phyloP scores from a whole-genome alignment of 2,329 filamentous ascomycete genomes.

The Coleophoma cylindrospora region DNA sequence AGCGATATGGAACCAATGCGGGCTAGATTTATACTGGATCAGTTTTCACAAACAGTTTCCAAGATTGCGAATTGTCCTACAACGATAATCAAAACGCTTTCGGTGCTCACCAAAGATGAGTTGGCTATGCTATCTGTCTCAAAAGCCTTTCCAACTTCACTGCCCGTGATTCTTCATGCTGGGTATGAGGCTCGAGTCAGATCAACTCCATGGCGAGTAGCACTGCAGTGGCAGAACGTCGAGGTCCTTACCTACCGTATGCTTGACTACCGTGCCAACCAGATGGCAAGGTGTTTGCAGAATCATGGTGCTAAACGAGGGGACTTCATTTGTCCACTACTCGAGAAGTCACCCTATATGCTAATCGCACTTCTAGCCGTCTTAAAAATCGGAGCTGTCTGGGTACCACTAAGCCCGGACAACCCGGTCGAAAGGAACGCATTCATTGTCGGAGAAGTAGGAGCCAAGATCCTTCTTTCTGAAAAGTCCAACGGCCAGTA shows the following conservation, averaged over 20 bases:
- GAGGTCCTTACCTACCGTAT: conserved; percentile 1
- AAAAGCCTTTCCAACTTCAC: neutral
- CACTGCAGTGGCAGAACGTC: neutral
- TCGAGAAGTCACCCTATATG: conserved; percentile 2
- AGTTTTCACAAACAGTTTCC: neutral
- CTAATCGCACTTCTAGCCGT: conserved; percentile 1
- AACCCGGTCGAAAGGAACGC: neutral
- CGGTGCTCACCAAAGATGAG: neutral
- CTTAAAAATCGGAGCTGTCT: conserved; percentile 1
- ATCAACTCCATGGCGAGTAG: neutral
- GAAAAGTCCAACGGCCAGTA: neutral
- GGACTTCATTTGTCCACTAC: conserved; percentile 1
- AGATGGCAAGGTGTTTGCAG: neutral
- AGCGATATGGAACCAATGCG: neutral
- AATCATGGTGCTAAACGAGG: neutral
- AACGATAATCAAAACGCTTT: neutral
- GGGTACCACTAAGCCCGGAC: conserved; percentile 1
- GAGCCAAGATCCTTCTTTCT: neutral
- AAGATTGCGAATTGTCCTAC: neutral
- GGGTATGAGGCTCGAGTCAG: neutral
- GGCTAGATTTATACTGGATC: neutral
- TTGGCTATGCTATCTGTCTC: neutral
- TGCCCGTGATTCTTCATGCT: neutral
- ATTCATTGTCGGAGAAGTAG: neutral
- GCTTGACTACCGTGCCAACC: conserved; percentile 2